Evolutionary conservation across 345 rosid genomes (phyloP).

Genomic region (Odontarrhena argentea): DNA sequence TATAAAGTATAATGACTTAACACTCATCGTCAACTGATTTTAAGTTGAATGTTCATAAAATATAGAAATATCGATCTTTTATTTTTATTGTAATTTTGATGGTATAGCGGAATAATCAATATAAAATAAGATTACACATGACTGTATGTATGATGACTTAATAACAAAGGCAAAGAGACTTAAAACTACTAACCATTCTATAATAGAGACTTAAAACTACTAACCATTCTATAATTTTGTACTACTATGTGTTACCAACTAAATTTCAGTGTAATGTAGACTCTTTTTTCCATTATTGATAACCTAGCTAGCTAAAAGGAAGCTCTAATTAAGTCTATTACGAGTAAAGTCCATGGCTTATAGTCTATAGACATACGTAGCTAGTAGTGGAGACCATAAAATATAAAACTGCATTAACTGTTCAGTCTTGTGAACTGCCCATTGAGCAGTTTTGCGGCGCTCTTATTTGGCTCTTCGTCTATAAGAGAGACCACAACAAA

Average conservation of each 20-base stretch:
- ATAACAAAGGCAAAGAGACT: neutral
- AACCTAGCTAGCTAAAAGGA: constrained; percentile 10
- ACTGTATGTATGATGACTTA: neutral
- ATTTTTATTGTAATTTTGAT: neutral
- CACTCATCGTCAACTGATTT: no score
- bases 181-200: constrained; percentile 1
- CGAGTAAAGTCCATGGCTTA: constrained; percentile 5
- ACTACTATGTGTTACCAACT: neutral
- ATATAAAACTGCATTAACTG: neutral
- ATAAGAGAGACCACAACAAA: constrained; percentile 25
- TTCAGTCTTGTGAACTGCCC: constrained; percentile 8
- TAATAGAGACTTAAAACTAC: neutral
- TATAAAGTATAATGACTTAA: no score
- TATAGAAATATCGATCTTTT: neutral
- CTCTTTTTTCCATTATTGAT: neutral
- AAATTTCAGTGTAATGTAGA: neutral
- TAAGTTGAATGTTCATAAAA: no score
- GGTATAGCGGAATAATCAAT: neutral
- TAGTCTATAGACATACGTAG: constrained; percentile 6
- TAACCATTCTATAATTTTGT: constrained; percentile 12
- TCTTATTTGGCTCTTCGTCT: constrained; percentile 34
- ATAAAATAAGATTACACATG: neutral
- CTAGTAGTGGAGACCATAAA: neutral
- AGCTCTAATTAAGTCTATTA: neutral
- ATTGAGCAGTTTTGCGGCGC: constrained; percentile 38